Conservation (phyloP, 2,329 filamentous ascomycete genomes). For the Paramyrothecium roridum region DNA sequence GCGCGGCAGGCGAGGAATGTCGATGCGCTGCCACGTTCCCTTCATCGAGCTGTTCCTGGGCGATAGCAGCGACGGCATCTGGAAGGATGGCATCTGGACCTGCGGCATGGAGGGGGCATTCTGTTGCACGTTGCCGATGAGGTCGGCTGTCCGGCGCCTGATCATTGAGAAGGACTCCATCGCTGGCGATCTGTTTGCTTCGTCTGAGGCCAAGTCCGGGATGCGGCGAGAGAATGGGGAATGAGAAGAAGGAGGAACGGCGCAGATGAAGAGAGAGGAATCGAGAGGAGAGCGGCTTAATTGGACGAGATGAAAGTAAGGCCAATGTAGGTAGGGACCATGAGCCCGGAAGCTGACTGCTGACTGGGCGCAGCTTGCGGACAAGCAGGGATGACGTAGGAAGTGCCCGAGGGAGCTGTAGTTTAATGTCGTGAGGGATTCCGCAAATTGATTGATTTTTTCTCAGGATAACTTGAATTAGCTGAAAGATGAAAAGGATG, state of each 20-base stretch:
- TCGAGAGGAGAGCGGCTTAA: background rate
- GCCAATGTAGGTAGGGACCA: background rate
- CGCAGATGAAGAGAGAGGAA: background rate
- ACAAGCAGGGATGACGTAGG: background rate
- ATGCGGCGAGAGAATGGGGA: background rate
- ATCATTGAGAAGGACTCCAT: conserved; percentile 54
- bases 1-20: conserved; percentile 56
- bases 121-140: conserved; percentile 47
- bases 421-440: too few relatives aligned
- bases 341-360: background rate
- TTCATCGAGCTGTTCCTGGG: conserved; percentile 34
- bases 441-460: too few relatives aligned
- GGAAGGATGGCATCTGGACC: background rate
- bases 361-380: background rate
- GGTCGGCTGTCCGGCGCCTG: conserved; percentile 53
- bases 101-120: conserved; percentile 37
- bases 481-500: too few relatives aligned
- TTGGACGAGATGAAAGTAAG: background rate
- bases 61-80: conserved; percentile 7
- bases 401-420: background rate
- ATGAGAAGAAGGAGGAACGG: background rate
- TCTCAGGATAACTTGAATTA: too few relatives aligned
- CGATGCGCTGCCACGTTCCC: conserved; percentile 60
- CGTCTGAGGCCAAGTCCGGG: background rate
- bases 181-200: background rate